Evolutionary conservation across 2,329 filamentous ascomycete species (phyloP).

Genomic region (Aureobasidium sp.): DNA sequence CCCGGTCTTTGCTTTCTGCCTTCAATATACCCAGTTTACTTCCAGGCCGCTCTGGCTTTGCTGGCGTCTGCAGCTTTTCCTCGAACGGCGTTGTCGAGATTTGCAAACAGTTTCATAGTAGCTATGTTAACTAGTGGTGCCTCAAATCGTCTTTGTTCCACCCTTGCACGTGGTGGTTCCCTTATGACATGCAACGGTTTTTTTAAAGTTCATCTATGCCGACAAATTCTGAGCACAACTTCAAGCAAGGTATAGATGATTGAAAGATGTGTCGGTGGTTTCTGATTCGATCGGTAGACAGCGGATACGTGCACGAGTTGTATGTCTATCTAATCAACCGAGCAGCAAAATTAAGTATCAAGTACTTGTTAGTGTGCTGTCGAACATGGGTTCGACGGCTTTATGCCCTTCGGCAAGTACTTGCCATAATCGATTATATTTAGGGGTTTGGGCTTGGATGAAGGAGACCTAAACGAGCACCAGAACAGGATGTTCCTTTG

Average conservation of each 20-base stretch:
- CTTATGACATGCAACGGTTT: neutral
- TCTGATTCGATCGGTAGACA: neutral
- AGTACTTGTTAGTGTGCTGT: neutral
- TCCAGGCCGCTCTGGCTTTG: neutral
- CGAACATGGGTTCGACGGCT: neutral
- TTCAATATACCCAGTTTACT: constrained; percentile 1
- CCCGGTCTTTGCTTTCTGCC: neutral
- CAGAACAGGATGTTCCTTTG: neutral
- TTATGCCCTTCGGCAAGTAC: neutral
- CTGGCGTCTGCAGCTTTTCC: neutral
- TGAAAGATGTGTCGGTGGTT: neutral
- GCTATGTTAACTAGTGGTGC: neutral
- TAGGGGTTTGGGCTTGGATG: neutral
- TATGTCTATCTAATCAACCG: neutral
- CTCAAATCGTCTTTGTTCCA: neutral
- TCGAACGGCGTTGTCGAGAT: neutral
- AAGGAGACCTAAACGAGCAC: neutral
- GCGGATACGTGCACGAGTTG: neutral
- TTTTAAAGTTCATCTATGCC: neutral
- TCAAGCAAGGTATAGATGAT: neutral
- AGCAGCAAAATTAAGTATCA: neutral
- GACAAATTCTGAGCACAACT: neutral
- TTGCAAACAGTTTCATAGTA: neutral
- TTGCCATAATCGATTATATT: neutral
- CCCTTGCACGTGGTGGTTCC: neutral